Evolutionary conservation across 2,329 filamentous ascomycete genomes (phyloP), one percentile per base, ranked within the genome.

Genomic region (Hypoxylon sp.): DNA sequence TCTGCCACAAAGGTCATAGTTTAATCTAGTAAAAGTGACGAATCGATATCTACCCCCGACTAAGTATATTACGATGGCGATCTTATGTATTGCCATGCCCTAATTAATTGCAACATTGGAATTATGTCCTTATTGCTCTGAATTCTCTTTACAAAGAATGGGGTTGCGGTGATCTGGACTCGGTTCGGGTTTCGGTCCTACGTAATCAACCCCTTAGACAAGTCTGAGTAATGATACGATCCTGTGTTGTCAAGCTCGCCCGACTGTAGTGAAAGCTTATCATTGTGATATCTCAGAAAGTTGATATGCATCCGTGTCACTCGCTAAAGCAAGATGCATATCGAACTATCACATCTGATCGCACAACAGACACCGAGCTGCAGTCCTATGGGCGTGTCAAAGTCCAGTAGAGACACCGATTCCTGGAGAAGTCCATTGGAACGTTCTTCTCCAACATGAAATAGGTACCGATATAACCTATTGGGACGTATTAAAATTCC

Each of bases 261-360:
- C 45, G 50, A n/a, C 45, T 36, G 6, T 28, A 38, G 28, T 19
- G 28, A 17, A 5, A 41, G n/a, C 11, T 46, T 46, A 9, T 11
- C n/a, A 48, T 57, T 65, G 28, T 53, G 30, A 65, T 46, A 21
- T 21, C 57, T 43, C 51, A 48, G 9, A 51, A 57, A 50, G 34
- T 9, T 36, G 45, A 7, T n/a, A 51, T 25, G 5, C 13, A 60
- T 41, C 53, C 49, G 30, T 55, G 43, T 58, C 52, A 45, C 21
- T n/a, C n/a, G 32, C 34, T 23, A 57, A 58, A 19, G 19, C n/a
- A 38, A 11, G 21, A 30, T 50, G 41, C 28, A 56, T 36, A 30
- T 21, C 2, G 14, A 46, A n/a, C 13, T 46, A 34, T 55, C 25
- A 43, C 28, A 28, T 55, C 21, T 45, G 19, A 14, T 17, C 23